Evolutionary conservation across 306 rosid species (phyloP), one percentile per base, ranked within the genome.

Genomic region (Lathyrus sativus): DNA sequence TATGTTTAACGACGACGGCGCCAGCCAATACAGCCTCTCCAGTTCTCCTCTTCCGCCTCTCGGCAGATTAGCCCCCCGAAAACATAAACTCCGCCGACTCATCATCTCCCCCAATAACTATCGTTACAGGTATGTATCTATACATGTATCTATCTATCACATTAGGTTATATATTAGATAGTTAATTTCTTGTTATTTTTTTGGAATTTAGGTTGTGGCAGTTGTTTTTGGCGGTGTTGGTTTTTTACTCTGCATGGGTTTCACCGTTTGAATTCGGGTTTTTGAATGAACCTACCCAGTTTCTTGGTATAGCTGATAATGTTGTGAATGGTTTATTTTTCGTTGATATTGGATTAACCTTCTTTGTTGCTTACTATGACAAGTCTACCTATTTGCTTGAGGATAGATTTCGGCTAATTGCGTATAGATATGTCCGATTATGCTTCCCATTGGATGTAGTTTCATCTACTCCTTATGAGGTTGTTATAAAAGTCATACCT

Each of bases 211-310:
- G 98, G 48, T 0, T 14, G 6, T 91, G 96, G 95, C 76, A 89
- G 51, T 44, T 75, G 5, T 85, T 84, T 79, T 76, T 91, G 73
- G 75, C 83, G 24, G 1, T 76, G 5, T 71, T 87, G 8, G 96
- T 91, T 15, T 74, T 84, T 77, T 91, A 91, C 82, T 85, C 90
- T 9, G 92, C 96, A 12, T 92, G 96, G 90, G 90, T 71, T 22
- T 81, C 81, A 3, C 98, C 95, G 0, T 92, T 89, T 76, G 98
- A 92, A 61, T 78, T 92, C 13, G 98, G 96, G n/a, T 92, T 92
- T 67, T 55, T 92, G 0, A 33, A 38, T 11, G 38, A 65, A 13
- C 75, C 87, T 1, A 17, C 0, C 28, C 71, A 67, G 11, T 4
- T 38, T 45, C 76, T 87, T 2, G 76, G 85, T 4, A 18, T 74